Evolutionary conservation across 306 rosid genomes (phyloP).

Genomic region (Quercus berberidifolia): DNA sequence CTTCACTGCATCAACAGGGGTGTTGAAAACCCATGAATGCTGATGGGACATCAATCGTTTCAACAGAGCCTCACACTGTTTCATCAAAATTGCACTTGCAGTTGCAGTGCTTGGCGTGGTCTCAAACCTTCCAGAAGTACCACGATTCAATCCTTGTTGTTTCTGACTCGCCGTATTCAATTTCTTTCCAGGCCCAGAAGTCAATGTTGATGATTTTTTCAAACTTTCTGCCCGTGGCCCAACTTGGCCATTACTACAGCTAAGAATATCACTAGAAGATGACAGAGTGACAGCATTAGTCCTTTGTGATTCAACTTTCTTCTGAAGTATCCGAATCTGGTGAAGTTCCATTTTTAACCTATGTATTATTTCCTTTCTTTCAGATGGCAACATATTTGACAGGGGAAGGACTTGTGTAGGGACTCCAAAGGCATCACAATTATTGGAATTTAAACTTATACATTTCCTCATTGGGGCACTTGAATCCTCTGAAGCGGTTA

Average conservation of each 20-base stretch:
- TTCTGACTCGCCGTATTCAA: conserved; percentile 29
- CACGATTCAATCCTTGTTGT: conserved; percentile 46
- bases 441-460: conserved; percentile 50
- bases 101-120: conserved; percentile 37
- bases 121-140: conserved; percentile 52
- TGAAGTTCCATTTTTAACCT: conserved; percentile 67
- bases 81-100: conserved; percentile 48
- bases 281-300: conserved; percentile 52
- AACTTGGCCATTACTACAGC: conserved; percentile 56
- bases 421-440: conserved; percentile 33
- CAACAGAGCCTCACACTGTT: conserved; percentile 67
- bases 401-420: conserved; percentile 51
- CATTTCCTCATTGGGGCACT: conserved; percentile 53
- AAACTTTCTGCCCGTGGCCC: conserved; percentile 33
- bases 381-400: conserved; percentile 40
- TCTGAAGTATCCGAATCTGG: conserved; percentile 51
- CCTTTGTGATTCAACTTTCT: conserved; percentile 56
- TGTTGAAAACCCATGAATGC: conserved; percentile 61
- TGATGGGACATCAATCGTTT: conserved; percentile 60
- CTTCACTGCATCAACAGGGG: conserved; percentile 75
- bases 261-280: conserved; percentile 72
- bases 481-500: conserved; percentile 69
- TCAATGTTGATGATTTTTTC: conserved; percentile 30
- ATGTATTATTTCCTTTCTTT: conserved; percentile 46
- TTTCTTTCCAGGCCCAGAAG: conserved; percentile 34